Conservation (phyloP, 2,329 filamentous ascomycete species). For the Colletotrichum sp. region DNA sequence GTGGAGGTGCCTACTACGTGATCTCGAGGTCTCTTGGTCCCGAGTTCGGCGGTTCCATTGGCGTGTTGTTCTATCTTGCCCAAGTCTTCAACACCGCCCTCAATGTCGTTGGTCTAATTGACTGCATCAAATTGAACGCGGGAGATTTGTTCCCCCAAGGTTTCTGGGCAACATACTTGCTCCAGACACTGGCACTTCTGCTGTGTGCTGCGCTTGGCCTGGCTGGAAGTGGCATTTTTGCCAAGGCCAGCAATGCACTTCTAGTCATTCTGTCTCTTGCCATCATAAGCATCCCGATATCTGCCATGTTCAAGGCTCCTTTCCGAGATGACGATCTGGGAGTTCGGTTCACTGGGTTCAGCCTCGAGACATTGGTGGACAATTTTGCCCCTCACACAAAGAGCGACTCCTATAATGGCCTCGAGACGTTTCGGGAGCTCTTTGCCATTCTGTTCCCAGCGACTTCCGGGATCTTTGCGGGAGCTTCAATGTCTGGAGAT, state of each 20-base stretch:
- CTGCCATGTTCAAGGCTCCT: constrained; percentile 70
- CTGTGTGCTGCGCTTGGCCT: constrained; percentile 78
- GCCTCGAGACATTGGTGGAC: constrained; percentile 69
- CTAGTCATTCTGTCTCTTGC: constrained; percentile 74
- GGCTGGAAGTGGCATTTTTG: constrained; percentile 80
- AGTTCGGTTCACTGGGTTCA: constrained; percentile 81
- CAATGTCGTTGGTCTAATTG: constrained; percentile 85
- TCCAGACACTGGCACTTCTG: constrained; percentile 74
- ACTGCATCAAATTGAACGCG: constrained; percentile 81
- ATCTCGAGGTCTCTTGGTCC: constrained; percentile 86
- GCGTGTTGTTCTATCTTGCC: constrained; percentile 89
- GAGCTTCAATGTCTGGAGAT: constrained; percentile 91
- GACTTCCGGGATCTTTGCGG: constrained; percentile 66
- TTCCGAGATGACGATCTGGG: constrained; percentile 68
- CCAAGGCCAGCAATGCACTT: constrained; percentile 79
- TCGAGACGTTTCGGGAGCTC: constrained; percentile 77
- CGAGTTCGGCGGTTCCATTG: constrained; percentile 89
- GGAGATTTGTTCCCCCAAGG: constrained; percentile 70
- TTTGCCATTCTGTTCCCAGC: constrained; percentile 86
- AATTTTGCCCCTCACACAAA: constrained; percentile 76
- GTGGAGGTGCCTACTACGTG: constrained; percentile 86
- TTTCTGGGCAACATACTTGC: constrained; percentile 79
- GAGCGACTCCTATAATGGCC: constrained; percentile 64
- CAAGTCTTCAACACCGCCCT: constrained; percentile 85
- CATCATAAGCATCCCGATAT: constrained; percentile 82